phyloP scores from a whole-genome alignment of 495 filamentous ascomycete genomes.

The Podospora tetraspora region DNA sequence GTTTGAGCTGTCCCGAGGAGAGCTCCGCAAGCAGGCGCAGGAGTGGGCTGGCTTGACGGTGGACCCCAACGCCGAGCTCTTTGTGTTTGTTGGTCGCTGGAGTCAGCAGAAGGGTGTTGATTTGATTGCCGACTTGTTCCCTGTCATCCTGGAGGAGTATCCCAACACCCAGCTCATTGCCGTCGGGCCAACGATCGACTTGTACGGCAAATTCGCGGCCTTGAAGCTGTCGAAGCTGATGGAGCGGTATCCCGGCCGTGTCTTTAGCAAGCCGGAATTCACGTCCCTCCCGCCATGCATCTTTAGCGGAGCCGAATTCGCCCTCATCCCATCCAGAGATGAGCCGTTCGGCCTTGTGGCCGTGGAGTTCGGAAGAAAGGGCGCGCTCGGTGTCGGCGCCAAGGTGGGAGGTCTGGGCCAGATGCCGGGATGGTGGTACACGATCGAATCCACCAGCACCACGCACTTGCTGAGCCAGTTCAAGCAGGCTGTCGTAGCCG shows the following conservation, averaged over 20 bases:
- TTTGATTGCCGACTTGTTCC: slow-evolving; percentile 68
- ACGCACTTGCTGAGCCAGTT: slow-evolving; percentile 65
- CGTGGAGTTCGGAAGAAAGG: slow-evolving; percentile 72
- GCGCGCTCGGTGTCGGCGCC: slow-evolving; percentile 64
- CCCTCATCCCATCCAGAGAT: slow-evolving; percentile 67
- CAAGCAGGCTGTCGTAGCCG: slow-evolving; percentile 58
- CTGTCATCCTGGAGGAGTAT: slow-evolving; percentile 57
- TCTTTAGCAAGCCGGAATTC: slow-evolving; percentile 69
- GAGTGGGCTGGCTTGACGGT: slow-evolving; percentile 65
- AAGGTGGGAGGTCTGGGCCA: slow-evolving; percentile 54
- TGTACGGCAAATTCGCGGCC: slow-evolving; percentile 71
- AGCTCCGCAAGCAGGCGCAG: slow-evolving; percentile 61
- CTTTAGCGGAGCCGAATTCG: slow-evolving; percentile 71
- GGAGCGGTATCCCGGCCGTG: slow-evolving; percentile 62
- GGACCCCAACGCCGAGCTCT: slow-evolving; percentile 59
- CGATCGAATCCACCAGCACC: slow-evolving; percentile 58
- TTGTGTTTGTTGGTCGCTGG: slow-evolving; percentile 74
- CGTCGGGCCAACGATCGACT: slow-evolving; percentile 65
- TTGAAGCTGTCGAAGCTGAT: slow-evolving; percentile 65
- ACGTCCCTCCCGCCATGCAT: slow-evolving; percentile 64
- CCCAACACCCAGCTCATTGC: slow-evolving; percentile 62
- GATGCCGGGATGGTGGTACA: slow-evolving; percentile 71
- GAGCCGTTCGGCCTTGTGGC: slow-evolving; percentile 73
- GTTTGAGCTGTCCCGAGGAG: slow-evolving; percentile 51
- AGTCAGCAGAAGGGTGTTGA: slow-evolving; percentile 72